A percentile compares a stretch with the other conserved stretches of the same genome.
Conservation (phyloP, 2,329 filamentous ascomycete genomes). For the Ceratocystis papillata region DNA sequence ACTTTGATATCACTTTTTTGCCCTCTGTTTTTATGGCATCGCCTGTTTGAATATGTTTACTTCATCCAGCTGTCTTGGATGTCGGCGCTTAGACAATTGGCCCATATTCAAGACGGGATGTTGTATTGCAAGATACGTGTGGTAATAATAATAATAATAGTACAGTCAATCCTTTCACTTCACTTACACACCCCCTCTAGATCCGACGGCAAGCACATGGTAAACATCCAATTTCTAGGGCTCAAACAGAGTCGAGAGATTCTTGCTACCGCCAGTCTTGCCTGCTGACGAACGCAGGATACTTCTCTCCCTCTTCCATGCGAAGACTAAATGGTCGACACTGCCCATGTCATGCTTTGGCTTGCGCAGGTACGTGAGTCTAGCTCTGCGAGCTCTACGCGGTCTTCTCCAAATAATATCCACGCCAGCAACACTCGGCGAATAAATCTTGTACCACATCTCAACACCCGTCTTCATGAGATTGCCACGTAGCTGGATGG, state of each 20-base stretch:
- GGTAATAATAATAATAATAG: constrained; percentile 20
- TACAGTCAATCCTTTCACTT: constrained; percentile 21
- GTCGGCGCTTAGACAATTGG: neutral
- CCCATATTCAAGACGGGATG: constrained; percentile 4
- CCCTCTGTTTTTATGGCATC: neutral
- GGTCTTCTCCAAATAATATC: constrained; percentile 81
- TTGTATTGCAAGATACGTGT: constrained; percentile 21
- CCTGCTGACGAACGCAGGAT: constrained; percentile 30
- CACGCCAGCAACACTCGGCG: constrained; percentile 76
- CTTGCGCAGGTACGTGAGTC: constrained; percentile 84
- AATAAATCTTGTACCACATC: constrained; percentile 97
- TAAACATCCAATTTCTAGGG: neutral
- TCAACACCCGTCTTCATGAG: constrained; percentile 81
- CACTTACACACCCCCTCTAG: neutral
- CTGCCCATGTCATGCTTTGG: constrained; percentile 78
- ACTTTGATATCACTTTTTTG: neutral
- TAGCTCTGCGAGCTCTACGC: constrained; percentile 76
- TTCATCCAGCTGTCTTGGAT: neutral
- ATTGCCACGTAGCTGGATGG: constrained; percentile 74
- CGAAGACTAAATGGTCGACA: constrained; percentile 64
- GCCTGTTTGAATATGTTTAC: neutral
- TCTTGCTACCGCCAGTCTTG: constrained; percentile 22
- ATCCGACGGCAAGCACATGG: neutral
- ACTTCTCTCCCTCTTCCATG: constrained; percentile 39
- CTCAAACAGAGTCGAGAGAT: constrained; percentile 25